phyloP scores from a whole-genome alignment of 352 stramenopile genomes.

The Phytopythium helicoides region DNA sequence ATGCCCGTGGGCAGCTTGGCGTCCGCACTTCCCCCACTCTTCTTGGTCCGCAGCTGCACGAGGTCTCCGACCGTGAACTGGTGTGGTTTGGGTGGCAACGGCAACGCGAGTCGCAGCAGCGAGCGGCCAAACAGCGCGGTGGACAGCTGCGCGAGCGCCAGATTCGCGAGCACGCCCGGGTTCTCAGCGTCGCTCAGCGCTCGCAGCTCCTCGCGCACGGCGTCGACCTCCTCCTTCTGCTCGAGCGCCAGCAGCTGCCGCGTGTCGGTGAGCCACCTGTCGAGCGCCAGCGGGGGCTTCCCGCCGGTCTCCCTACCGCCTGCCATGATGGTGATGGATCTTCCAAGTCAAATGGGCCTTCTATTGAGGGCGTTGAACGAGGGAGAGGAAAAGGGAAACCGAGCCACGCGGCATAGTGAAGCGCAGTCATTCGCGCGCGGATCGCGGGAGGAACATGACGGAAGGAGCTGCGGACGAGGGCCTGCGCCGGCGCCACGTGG shows the following conservation, averaged over 20 bases:
- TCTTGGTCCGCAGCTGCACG: conserved; percentile 66
- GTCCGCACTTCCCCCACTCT: conserved; percentile 9
- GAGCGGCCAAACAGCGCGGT: conserved; percentile 73
- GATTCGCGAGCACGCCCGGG: conserved; percentile 60
- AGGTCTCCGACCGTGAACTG: conserved; percentile 83
- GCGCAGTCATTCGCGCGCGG: conserved; percentile 8
- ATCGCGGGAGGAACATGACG: conserved; percentile 11
- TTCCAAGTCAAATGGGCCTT: not conserved
- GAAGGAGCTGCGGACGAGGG: conserved; percentile 14
- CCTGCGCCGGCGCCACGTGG: conserved; percentile 34
- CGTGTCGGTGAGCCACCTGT: conserved; percentile 54
- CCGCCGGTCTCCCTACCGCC: no score
- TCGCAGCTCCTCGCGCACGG: conserved; percentile 51
- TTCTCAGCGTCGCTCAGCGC: conserved; percentile 53
- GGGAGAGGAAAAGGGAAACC: not conserved
- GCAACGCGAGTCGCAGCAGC: conserved; percentile 53
- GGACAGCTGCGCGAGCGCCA: conserved; percentile 34
- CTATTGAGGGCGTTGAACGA: not conserved
- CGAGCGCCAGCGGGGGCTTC: conserved; percentile 21
- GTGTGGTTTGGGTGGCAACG: conserved; percentile 59
- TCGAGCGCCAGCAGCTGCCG: conserved; percentile 49
- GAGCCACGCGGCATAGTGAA: not conserved
- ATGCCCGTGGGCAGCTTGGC: conserved; percentile 48
- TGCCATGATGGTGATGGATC: not conserved
- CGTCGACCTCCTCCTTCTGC: conserved; percentile 61